Evolutionary conservation across 371 early-diverging fungal species (phyloP), one percentile per base, ranked within the genome.

Genomic region (Coemansia sp.): DNA sequence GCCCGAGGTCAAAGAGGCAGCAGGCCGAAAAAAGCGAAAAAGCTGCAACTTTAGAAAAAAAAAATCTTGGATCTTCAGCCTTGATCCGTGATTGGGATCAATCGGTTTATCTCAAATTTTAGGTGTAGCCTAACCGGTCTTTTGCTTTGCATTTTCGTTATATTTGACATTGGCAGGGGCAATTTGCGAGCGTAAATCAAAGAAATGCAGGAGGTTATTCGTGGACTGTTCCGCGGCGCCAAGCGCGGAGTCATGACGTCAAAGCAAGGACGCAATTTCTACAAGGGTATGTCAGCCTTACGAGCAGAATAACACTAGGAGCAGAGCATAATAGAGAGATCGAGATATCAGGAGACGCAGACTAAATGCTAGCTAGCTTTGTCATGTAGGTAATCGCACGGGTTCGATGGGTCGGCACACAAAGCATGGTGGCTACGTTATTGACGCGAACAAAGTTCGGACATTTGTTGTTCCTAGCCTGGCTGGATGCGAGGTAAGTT

Each of bases 321-420:
- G 54, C 26, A 28, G 29, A 54, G 54, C 26, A 28, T 2, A 23
- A 11, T 9, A 8, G 12, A 52, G 52, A 9, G 24, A 12, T 11
- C 24, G 12, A n/a, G 24, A 52, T 24, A 21, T 6, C 12, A 21
- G 23, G 17, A 8, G 17, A 17, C 17, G 8, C 8, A 8, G 7
- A 7, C 48, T 48, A 19, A n/a, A 48, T 26, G 54, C 13, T 24
- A 24, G 13, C 54, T 15, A 6, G 53, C 11, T 8, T n/a, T 26
- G 28, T 4, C 54, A 29, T 24, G 24, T 79, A 91, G 91, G 92
- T 78, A 92, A 89, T 67, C 87, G 92, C 58, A 85, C 87, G 48
- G 93, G 93, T 70, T 85, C 92, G 56, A 91, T 89, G 88, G 93
- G 93, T 78, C 85, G 88, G 73, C 92, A 92, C 61, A 92, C 91